Evolutionary conservation across 2,329 filamentous ascomycete genomes (phyloP), one percentile per base, ranked within the genome.

Genomic region (Ophiostoma ips): DNA sequence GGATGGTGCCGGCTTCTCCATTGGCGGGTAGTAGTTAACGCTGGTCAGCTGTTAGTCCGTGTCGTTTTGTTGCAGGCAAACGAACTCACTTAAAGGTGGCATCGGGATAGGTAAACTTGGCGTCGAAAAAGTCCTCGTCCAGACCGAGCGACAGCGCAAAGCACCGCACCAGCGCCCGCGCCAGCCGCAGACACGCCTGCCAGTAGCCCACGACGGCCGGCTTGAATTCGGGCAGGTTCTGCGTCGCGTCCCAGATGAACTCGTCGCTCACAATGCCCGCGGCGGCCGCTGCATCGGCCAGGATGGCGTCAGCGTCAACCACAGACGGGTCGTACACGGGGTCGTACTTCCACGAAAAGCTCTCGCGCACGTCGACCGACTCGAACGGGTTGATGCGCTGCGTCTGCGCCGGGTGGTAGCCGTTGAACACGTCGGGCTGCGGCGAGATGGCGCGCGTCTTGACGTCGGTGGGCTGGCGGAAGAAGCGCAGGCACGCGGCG

Each of bases 341-440:
- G 34, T 73, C 68, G 55, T 79, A 80, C 10, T 68, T 64, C 60
- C 73, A 73, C 3, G 65, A 65, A 55, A 72, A 73, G 9, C 66
- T 68, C 61, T 79, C 74, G 31, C 72, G 68, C 45, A 70, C 61
- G 53, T 77, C 77, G 54, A 67, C 57, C 21, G 66, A 67, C 58
- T 75, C 73, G 34, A 63, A 65, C 0, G 68, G 68, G 52, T 75
- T 77, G 51, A 76, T 81, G 76, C 28, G 61, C 57, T 51, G 63
- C 60, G 1, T 73, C 72, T 0, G 71, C 68, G 2, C 77, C 1
- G 65, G 68, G 52, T 71, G 75, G 57, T 79, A 81, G 1, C 77
- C 77, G 2, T 81, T 63, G 52, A 80, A 78, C 58, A 79, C 76
- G 11, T 75, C 73, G 1, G 73, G 79, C 28, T 76, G 72, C 10